Base-by-base conservation (phyloP, 345 rosid genomes). In the Anacardium occidentale region DNA sequence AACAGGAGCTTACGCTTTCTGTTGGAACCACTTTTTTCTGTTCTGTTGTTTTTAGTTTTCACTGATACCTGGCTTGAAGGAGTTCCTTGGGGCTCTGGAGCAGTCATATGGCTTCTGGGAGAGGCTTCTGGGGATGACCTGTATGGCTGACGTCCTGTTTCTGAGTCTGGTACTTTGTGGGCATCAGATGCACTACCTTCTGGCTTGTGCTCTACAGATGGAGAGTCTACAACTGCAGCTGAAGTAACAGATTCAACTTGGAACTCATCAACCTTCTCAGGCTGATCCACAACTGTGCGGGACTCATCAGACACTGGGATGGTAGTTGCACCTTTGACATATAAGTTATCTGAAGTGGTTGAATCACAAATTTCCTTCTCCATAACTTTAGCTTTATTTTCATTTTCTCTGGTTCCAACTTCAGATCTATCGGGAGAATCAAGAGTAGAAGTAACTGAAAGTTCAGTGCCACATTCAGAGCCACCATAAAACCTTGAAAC, bases 401-500 rank as follows among this genome's bases (percentile, higher is more conserved):
- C 84, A 40, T 70, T 17, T 15, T 87, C 89, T 44, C 53, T 53
- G 40, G 75, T 68, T 73, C 85, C 92, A 77, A 29, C 76, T 74
- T 94, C 96, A 40, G 80, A 87, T 79, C 59, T 76, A 76, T 91
- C 93, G 26, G 96, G 90, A 75, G 96, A 88, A 77, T 91, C 99
- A 53, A 95, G 96, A 48, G 98, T 89, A 37, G 97, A 92, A 64
- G 96, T 80, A 70, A 95, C 85, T 72, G 98, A 92, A 55, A 95
- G 94, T 74, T 92, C 97, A 3, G 97, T 88, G 68, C 97, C 94
- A 71, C 98, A 88, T 75, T 94, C 98, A 66, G 98, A 94, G 44
- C 85, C 89, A 76, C 83, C 82, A 56, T 76, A 68, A 66, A 56
- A 82, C 81, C 74, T 78, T 26, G 73, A 24, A 66, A 70, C 77